A percentile compares a stretch with the other conserved stretches of the same genome.
Conservation (phyloP, 495 filamentous ascomycete genomes). For the Aspergillus taichungensis region DNA sequence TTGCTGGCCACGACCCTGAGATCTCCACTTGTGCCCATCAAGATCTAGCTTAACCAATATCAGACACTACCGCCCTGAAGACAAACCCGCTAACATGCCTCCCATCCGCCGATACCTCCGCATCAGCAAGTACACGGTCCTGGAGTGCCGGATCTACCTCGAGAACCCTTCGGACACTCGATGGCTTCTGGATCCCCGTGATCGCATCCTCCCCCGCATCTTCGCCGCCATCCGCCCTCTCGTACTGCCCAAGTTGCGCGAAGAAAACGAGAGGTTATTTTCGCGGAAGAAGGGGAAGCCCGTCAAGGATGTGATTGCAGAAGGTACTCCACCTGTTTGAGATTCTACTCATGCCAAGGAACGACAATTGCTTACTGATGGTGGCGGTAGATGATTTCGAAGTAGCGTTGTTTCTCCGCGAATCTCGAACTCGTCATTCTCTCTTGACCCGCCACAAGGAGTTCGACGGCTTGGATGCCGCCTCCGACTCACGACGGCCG, state of each 20-base stretch:
- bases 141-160: constrained; percentile 92
- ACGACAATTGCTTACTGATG: not conserved
- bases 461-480: constrained; percentile 46
- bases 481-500: constrained; percentile 34
- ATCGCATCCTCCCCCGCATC: constrained; percentile 68
- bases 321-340: constrained; percentile 44
- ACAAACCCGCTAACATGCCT: constrained; percentile 46
- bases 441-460: constrained; percentile 76
- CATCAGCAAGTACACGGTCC: constrained; percentile 79
- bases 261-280: constrained; percentile 64
- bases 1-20: too few species aligned
- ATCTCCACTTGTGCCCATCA: not conserved
- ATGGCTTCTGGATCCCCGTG: constrained; percentile 67
- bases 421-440: constrained; percentile 78
- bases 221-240: constrained; percentile 75
- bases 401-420: constrained; percentile 84
- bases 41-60: not conserved
- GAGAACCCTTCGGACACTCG: constrained; percentile 75
- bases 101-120: constrained; percentile 76
- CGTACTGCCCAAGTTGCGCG: constrained; percentile 80
- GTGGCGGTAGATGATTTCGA: constrained; percentile 75
- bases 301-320: constrained; percentile 77
- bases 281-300: constrained; percentile 57
- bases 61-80: not conserved
- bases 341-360: constrained; percentile 6